Percentiles rank a stretch among this genome's conserved stretches.
phyloP scores from a whole-genome alignment of 2,329 filamentous ascomycete genomes.

The Byssochlamys sp. region DNA sequence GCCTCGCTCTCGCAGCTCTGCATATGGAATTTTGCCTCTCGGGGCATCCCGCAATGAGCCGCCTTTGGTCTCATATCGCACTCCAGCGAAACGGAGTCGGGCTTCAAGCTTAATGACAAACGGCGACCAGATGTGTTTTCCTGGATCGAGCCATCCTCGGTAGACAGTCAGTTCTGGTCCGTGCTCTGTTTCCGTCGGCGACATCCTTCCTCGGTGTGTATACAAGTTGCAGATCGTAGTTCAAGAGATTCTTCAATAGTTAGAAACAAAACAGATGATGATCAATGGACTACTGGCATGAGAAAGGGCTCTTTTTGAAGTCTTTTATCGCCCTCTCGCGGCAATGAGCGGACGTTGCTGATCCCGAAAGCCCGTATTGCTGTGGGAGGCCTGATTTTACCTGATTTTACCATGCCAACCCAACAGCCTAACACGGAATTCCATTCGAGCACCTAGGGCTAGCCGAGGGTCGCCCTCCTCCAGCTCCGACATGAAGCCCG shows the following conservation, averaged over 20 bases:
- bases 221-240: not conserved
- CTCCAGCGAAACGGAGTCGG: slow-evolving; percentile 45
- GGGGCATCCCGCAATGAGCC: slow-evolving; percentile 43
- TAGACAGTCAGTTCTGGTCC: slow-evolving; percentile 34
- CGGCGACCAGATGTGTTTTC: slow-evolving; percentile 48
- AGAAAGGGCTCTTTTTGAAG: not conserved
- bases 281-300: not conserved
- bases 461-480: not conserved
- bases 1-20: slow-evolving; percentile 24
- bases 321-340: not conserved
- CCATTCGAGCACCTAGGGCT: not conserved
- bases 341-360: not conserved
- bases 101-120: slow-evolving; percentile 56
- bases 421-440: not conserved
- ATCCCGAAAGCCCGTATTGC: not conserved
- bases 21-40: slow-evolving; percentile 53
- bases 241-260: not conserved
- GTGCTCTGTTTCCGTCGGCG: not conserved
- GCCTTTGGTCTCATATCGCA: slow-evolving; percentile 38
- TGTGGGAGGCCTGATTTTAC: not conserved
- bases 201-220: not conserved
- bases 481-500: not conserved
- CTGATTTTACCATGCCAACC: too few species aligned
- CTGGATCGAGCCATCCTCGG: slow-evolving; percentile 39
- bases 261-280: not conserved